Percentiles rank a stretch among this genome's conserved stretches.
phyloP scores from a whole-genome alignment of 495 filamentous ascomycete species.

The Annulohypoxylon stygium region DNA sequence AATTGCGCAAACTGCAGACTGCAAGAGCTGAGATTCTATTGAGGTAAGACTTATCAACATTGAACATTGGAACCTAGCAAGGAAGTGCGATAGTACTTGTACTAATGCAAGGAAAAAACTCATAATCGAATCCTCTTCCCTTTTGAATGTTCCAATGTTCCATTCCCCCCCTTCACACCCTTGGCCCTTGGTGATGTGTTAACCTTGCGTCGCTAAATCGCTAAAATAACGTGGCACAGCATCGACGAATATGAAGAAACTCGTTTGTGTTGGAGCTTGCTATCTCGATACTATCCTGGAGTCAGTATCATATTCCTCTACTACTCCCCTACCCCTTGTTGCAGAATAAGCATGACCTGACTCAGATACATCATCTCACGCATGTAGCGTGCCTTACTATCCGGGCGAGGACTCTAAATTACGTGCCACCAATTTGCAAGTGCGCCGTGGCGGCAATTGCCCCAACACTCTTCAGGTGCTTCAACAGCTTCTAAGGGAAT shows the following conservation, averaged over 20 bases:
- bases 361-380: constrained; percentile 39
- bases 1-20: too few relatives aligned
- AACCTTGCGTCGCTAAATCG: constrained; percentile 23
- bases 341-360: constrained; percentile 42
- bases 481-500: constrained; percentile 65
- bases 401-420: constrained; percentile 79
- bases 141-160: not conserved
- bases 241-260: constrained; percentile 53
- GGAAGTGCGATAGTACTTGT: constrained; percentile 24
- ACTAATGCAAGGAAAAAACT: constrained; percentile 23
- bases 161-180: too few relatives aligned
- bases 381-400: constrained; percentile 70
- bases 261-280: constrained; percentile 74
- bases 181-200: constrained; percentile 18
- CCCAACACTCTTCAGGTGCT: constrained; percentile 78
- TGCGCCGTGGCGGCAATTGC: constrained; percentile 78
- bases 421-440: constrained; percentile 68
- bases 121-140: constrained; percentile 16
- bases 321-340: constrained; percentile 10
- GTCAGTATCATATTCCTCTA: constrained; percentile 54
- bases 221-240: constrained; percentile 42
- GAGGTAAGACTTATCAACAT: not conserved
- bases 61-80: not conserved
- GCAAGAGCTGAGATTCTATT: constrained; percentile 2
- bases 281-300: constrained; percentile 77